Conservation (phyloP, 1,139 yeast genomes). For the Lodderomyces jiufengensis region DNA sequence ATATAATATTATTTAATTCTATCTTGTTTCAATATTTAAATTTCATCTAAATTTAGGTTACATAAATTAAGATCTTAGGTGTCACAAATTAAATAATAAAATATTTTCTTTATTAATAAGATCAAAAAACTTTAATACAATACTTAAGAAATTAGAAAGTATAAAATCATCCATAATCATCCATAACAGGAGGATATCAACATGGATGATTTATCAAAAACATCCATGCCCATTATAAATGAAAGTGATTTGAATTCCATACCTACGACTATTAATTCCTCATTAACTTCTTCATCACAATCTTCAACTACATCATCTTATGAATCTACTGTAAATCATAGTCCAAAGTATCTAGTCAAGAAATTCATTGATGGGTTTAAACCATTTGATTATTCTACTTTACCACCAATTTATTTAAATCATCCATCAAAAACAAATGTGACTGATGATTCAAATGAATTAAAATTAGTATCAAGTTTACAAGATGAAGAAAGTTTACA, state of each 20-base stretch:
- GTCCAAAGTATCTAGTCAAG: constrained; percentile 8
- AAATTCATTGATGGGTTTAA: constrained; percentile 39
- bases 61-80: too few relatives aligned
- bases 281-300: not conserved
- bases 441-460: not conserved
- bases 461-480: too few relatives aligned
- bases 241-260: not conserved
- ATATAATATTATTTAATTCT: too few relatives aligned
- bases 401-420: constrained; percentile 16
- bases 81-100: too few relatives aligned
- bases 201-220: not conserved
- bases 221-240: not conserved
- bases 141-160: not conserved
- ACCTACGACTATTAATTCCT: not conserved
- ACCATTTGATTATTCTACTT: constrained; percentile 18
- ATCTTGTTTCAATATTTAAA: too few relatives aligned
- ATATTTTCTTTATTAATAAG: too few relatives aligned
- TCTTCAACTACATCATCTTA: not conserved
- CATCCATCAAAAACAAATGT: not conserved
- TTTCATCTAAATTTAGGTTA: too few relatives aligned
- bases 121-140: too few relatives aligned
- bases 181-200: not conserved
- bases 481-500: too few relatives aligned
- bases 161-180: not conserved
- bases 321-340: not conserved